These are phyloP conservation scores for Diversispora eburnea DNA, from an alignment of 192 early-diverging fungal genomes.

Conservation along the genomic window DNA sequence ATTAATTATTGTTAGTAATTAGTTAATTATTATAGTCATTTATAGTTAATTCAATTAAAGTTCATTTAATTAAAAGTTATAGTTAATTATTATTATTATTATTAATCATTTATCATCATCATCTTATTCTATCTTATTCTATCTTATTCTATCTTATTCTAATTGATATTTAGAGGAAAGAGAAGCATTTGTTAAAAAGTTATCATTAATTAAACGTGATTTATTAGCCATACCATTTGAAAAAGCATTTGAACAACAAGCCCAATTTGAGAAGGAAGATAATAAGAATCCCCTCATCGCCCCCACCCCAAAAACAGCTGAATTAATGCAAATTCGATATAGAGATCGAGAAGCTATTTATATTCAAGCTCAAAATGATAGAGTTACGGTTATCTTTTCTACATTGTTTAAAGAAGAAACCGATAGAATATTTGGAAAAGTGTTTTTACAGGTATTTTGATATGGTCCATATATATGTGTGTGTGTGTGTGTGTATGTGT, in stretches of 20 bases:
- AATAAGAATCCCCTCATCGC: conserved; percentile 51
- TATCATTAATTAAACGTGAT: conserved; percentile 91
- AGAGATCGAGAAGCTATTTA: conserved; percentile 93
- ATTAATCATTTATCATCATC: too few relatives aligned
- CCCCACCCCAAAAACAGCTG: conserved; percentile 36
- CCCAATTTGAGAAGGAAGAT: conserved; percentile 65
- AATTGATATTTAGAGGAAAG: conserved; percentile 25
- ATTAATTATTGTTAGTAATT: neutral
- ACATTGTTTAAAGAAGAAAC: conserved; percentile 97
- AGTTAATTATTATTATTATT: too few relatives aligned
- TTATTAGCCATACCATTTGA: conserved; percentile 92
- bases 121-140: too few relatives aligned
- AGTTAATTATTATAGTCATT: neutral
- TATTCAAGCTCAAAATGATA: conserved; percentile 84
- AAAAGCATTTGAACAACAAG: conserved; percentile 81
- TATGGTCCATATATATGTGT: neutral
- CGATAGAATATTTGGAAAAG: conserved; percentile 90
- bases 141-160: too few relatives aligned
- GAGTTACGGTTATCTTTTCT: conserved; percentile 96
- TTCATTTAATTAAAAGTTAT: too few relatives aligned
- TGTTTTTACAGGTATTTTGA: conserved; percentile 83
- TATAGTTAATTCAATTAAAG: neutral
- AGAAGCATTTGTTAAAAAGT: conserved; percentile 73
- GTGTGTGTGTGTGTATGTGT: neutral
- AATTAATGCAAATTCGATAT: conserved; percentile 90